Base-by-base conservation (phyloP, 2,329 filamentous ascomycete genomes). In the Hypomyces perniciosus region DNA sequence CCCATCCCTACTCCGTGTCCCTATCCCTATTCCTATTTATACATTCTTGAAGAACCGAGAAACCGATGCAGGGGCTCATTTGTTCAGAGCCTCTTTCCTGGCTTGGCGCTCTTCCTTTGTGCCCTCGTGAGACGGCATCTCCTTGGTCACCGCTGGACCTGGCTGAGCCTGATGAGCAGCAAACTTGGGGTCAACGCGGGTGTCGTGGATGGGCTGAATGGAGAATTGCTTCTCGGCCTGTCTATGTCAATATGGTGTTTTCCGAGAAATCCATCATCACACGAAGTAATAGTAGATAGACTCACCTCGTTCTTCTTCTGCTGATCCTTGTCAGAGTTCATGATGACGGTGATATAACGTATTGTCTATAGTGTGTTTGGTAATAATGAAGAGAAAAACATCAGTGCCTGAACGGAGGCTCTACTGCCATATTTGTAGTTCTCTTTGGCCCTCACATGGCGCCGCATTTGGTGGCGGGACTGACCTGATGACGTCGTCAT, bases 101-200 rank as follows among this genome's bases (percentile, higher is more conserved):
- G 78, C 81, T 61, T 77, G 72, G 48, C 85, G 78, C 61, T 89
- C 85, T 65, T 86, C 84, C 68, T 85, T 86, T 52, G 78, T 81
- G 12, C 80, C 82, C 69, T 84, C 80, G 46, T 77, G 64, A 33
- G 68, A 68, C 12, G 75, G 74, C 69, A 82, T 75, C 54, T 76
- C 72, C 55, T 80, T 67, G 13, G 78, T 71, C 28, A 82, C 59
- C 29, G 71, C 81, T 12, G 82, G 82, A 33, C 82, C 82, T 9
- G 80, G 81, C 46, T 78, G 70, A 13, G 80, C 80, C 50, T 75
- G 64, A 62, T 78, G 73, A 34, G 77, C 71, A 48, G 73, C 70
- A 61, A 80, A 75, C 64, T 75, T 74, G 60, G 69, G 62, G 63
- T 76, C 68, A 58, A 66, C 61, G 45, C 72, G 56, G 52, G 20